Evolutionary conservation across 2,329 filamentous ascomycete genomes (phyloP).

Genomic region (Magnaporthiopsis incrustans): DNA sequence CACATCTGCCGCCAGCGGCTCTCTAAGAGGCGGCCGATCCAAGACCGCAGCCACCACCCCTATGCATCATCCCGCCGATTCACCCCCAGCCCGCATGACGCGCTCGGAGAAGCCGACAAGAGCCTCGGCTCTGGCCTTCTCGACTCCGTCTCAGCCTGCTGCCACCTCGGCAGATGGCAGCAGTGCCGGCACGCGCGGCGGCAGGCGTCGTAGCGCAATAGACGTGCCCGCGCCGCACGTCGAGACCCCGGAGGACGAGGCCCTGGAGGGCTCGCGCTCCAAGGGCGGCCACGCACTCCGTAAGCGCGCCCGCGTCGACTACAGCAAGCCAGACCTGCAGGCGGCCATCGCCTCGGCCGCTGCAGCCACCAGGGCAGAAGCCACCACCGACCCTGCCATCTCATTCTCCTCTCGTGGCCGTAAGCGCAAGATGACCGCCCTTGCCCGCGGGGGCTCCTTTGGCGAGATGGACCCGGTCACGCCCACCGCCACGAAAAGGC

Average conservation of each 20-base stretch:
- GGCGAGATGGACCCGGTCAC: slow-evolving; percentile 27
- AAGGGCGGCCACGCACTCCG: slow-evolving; percentile 53
- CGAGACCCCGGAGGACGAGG: slow-evolving; percentile 29
- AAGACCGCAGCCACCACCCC: not conserved
- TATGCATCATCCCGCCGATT: slow-evolving; percentile 1
- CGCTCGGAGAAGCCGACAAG: slow-evolving; percentile 18
- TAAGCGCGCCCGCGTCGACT: slow-evolving; percentile 49
- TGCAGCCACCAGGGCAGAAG: slow-evolving; percentile 13
- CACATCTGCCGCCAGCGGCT: not conserved
- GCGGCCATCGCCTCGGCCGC: slow-evolving; percentile 15
- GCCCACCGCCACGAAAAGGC: slow-evolving; percentile 23
- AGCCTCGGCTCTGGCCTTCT: slow-evolving; percentile 26
- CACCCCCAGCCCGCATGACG: slow-evolving; percentile 1
- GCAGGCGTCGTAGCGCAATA: slow-evolving; percentile 24
- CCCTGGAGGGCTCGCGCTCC: slow-evolving; percentile 36
- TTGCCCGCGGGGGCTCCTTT: slow-evolving; percentile 17
- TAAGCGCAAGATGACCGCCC: slow-evolving; percentile 16
- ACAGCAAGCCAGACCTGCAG: slow-evolving; percentile 47
- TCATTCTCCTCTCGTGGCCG: slow-evolving; percentile 29
- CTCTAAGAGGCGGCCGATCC: not conserved
- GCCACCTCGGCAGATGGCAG: slow-evolving; percentile 7
- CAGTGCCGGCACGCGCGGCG: not conserved
- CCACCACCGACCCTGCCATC: slow-evolving; percentile 10
- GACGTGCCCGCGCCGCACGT: slow-evolving; percentile 27
- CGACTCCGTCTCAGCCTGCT: slow-evolving; percentile 23